Evolutionary conservation across 371 early-diverging fungal genomes (phyloP).

Genomic region (Entomophthora muscae): DNA sequence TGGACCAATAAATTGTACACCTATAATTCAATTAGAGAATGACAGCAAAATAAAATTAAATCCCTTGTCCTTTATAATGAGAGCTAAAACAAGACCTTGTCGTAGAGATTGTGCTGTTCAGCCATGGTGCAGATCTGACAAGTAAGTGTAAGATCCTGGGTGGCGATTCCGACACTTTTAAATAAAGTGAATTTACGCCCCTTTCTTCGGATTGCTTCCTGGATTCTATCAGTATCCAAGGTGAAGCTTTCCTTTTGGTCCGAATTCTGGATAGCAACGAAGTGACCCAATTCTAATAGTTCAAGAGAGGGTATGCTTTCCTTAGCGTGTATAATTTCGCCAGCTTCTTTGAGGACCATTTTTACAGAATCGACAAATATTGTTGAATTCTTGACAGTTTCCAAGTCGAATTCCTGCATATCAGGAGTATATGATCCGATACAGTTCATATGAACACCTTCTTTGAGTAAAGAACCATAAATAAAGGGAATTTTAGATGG

Average conservation of each 20-base stretch:
- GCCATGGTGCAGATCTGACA: slow-evolving; percentile 25
- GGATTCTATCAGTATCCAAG: neutral
- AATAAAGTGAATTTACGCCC: slow-evolving; percentile 25
- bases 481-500: slow-evolving; percentile 27
- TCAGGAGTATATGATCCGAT: slow-evolving; percentile 34
- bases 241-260: slow-evolving; percentile 6
- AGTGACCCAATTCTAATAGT: slow-evolving; percentile 21
- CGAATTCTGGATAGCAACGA: slow-evolving; percentile 12
- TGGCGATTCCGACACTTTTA: slow-evolving; percentile 42
- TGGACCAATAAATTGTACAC: too few relatives aligned
- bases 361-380: slow-evolving; percentile 29
- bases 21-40: too few relatives aligned
- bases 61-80: too few relatives aligned
- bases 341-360: slow-evolving; percentile 31
- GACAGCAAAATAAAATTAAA: too few relatives aligned
- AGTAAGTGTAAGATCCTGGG: slow-evolving; percentile 40
- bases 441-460: slow-evolving; percentile 32
- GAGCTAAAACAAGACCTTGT: neutral
- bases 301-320: slow-evolving; percentile 15
- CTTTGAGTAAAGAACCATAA: slow-evolving; percentile 26
- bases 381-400: slow-evolving; percentile 18
- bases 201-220: slow-evolving; percentile 6
- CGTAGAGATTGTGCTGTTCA: slow-evolving; percentile 11
- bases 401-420: slow-evolving; percentile 40
- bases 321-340: slow-evolving; percentile 29